Base-by-base conservation (phyloP, 2,329 filamentous ascomycete genomes). In the Neofusicoccum sp. region DNA sequence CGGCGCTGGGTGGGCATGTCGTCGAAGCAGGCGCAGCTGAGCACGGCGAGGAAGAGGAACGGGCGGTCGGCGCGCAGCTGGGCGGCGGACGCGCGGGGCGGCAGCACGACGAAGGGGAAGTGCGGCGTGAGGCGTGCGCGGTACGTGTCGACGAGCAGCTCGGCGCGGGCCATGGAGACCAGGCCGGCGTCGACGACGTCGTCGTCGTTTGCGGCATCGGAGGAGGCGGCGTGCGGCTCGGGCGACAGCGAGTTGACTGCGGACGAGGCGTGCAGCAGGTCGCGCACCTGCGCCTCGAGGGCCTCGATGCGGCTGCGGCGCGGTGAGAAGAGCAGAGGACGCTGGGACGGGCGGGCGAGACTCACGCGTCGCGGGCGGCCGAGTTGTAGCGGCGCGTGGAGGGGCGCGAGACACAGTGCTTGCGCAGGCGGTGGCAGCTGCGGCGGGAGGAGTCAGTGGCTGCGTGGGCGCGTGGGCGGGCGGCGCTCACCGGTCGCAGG, bases 341-440 rank as follows among this genome's bases (percentile, higher is more conserved):
- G 20, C 1, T 20, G 1, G 20, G 20, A 2, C 20, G 20, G 20
- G 20, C 20, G 20, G 20, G 20, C 20, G 2, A 44, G 14, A 58
- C 63, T 56, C 63, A 71, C 69, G 70, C 68, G 61, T 76, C 75
- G 59, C 75, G 76, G 43, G 73, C 67, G 31, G 71, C 72, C 28
- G 73, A 73, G 62, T 76, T 57, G 38, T 67, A 73, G 34, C 73
- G 70, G 57, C 73, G 69, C 38, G 69, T 66, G 6, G 72, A 69
- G 44, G 73, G 69, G 5, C 75, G 71, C 56, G 72, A 74, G 1
- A 71, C 62, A 56, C 74, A 77, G 49, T 72, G 66, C 61, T 75
- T 74, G 14, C 69, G 67, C 30, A 76, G 64, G n/a, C 75, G 72
- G 31, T 65, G 65, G 47, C 75, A 77, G 61, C 74, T 75, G 38